Conservation (phyloP, 352 stramenopile species). For the Phytophthora pistaciae region DNA sequence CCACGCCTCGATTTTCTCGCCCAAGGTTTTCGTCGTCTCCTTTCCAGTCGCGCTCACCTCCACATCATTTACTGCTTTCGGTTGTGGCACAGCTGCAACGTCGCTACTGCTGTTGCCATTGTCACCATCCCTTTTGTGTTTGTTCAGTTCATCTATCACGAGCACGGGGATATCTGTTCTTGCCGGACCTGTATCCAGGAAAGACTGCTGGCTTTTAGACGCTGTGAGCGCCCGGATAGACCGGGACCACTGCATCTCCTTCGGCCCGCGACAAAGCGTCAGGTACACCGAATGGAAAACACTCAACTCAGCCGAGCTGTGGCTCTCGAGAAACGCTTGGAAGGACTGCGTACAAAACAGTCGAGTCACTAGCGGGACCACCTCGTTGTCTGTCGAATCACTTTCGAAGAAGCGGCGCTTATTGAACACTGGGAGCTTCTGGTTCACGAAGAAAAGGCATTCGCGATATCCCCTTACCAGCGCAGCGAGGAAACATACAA, state of each 20-base stretch:
- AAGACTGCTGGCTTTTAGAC: conserved; percentile 31
- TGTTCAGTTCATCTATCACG: conserved; percentile 11
- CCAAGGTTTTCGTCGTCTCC: conserved; percentile 25
- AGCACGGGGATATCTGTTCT: conserved; percentile 34
- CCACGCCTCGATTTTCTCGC: conserved; percentile 44
- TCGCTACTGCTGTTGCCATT: not conserved
- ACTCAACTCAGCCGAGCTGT: conserved; percentile 72
- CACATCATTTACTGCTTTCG: not conserved
- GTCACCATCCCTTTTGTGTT: not conserved
- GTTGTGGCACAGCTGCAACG: not conserved
- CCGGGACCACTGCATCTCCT: conserved; percentile 60
- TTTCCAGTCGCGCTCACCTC: conserved; percentile 1
- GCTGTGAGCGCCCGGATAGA: conserved; percentile 42
- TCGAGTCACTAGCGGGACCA: conserved; percentile 71
- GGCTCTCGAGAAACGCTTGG: conserved; percentile 83
- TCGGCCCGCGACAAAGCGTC: conserved; percentile 58
- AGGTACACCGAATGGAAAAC: conserved; percentile 85
- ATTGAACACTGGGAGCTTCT: conserved; percentile 90
- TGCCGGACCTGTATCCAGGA: conserved; percentile 26
- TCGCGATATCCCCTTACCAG: conserved; percentile 84
- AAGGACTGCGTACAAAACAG: conserved; percentile 83
- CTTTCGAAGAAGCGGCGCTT: conserved; percentile 83
- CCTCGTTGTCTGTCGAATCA: conserved; percentile 62
- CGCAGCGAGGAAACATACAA: conserved; percentile 75
- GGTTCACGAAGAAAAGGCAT: conserved; percentile 89